Percentiles rank a stretch among this genome's conserved stretches.
phyloP scores from a whole-genome alignment of 345 rosid genomes.

The Aquilaria malaccensis region DNA sequence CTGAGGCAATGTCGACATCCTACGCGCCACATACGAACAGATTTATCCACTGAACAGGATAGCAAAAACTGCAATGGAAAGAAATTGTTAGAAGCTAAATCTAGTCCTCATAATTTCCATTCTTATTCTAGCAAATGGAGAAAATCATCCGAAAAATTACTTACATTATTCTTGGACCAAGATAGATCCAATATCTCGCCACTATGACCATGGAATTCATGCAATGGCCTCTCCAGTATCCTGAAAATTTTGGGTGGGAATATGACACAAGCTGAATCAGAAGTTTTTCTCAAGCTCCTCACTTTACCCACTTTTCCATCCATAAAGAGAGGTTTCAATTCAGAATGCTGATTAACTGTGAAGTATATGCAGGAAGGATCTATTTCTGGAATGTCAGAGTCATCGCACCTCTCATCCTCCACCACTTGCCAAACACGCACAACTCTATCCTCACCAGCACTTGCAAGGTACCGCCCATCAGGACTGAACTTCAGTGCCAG shows the following conservation, averaged over 20 bases:
- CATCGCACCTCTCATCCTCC: slow-evolving; percentile 57
- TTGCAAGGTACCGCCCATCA: slow-evolving; percentile 74
- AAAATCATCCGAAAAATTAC: slow-evolving; percentile 9
- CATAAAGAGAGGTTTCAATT: slow-evolving; percentile 49
- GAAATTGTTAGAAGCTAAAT: slow-evolving; percentile 3
- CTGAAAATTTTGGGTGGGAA: slow-evolving; percentile 79
- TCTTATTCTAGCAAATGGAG: not conserved
- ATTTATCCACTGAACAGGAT: slow-evolving; percentile 71
- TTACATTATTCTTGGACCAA: slow-evolving; percentile 77
- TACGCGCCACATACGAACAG: slow-evolving; percentile 76
- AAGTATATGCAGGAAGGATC: slow-evolving; percentile 77
- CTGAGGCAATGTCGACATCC: slow-evolving; percentile 51
- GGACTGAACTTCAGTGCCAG: slow-evolving; percentile 77
- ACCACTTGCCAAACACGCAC: slow-evolving; percentile 64
- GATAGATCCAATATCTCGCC: slow-evolving; percentile 69
- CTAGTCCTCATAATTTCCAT: not conserved
- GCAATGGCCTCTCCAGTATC: slow-evolving; percentile 62
- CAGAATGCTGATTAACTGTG: slow-evolving; percentile 60
- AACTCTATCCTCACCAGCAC: slow-evolving; percentile 66
- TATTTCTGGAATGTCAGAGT: slow-evolving; percentile 55
- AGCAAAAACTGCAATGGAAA: slow-evolving; percentile 59
- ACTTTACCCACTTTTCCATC: slow-evolving; percentile 41
- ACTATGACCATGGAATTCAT: slow-evolving; percentile 58
- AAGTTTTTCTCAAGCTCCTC: slow-evolving; percentile 52
- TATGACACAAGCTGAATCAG: slow-evolving; percentile 75